Percentiles rank a stretch among this genome's conserved stretches.
Conservation (phyloP, 768 basidiomycete species). For the Psilocybe tampanensis region DNA sequence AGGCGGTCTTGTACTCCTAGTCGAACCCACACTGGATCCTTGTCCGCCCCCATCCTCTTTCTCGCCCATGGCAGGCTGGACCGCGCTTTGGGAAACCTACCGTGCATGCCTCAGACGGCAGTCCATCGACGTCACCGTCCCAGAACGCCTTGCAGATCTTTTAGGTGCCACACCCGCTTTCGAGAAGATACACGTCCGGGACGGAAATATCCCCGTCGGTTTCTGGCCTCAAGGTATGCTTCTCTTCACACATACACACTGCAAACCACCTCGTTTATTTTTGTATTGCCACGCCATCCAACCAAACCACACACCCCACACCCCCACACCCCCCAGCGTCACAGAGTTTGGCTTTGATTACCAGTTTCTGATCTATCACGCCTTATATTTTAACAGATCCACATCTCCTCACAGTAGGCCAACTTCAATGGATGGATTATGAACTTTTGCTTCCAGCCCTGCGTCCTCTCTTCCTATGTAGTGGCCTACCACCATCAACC, state of each 20-base stretch:
- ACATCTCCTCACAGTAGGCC: conserved; percentile 62
- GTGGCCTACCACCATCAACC: conserved; percentile 53
- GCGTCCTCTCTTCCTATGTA: conserved; percentile 57
- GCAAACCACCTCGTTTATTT: conserved; percentile 7
- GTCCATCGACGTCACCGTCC: conserved; percentile 59
- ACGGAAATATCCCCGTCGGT: conserved; percentile 68
- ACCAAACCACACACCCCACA: not conserved
- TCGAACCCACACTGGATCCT: conserved; percentile 62
- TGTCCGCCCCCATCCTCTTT: conserved; percentile 21
- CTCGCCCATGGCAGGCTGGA: conserved; percentile 49
- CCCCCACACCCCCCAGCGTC: no score
- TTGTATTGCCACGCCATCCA: not conserved
- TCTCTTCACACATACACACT: not conserved
- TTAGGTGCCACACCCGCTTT: conserved; percentile 53
- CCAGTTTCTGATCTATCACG: not conserved
- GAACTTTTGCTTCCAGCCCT: conserved; percentile 67
- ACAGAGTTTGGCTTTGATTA: not conserved
- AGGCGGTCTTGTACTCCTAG: conserved; percentile 68
- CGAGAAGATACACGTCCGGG: conserved; percentile 54
- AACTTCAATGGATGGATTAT: conserved; percentile 75
- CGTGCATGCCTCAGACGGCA: conserved; percentile 52
- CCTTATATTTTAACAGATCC: conserved; percentile 42
- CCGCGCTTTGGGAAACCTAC: conserved; percentile 64
- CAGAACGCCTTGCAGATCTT: conserved; percentile 53
- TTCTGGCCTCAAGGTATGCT: conserved; percentile 64